A percentile compares a stretch with the other conserved stretches of the same genome.
Conservation (phyloP, 2,329 filamentous ascomycete genomes). For the Hypoxylon sp. region DNA sequence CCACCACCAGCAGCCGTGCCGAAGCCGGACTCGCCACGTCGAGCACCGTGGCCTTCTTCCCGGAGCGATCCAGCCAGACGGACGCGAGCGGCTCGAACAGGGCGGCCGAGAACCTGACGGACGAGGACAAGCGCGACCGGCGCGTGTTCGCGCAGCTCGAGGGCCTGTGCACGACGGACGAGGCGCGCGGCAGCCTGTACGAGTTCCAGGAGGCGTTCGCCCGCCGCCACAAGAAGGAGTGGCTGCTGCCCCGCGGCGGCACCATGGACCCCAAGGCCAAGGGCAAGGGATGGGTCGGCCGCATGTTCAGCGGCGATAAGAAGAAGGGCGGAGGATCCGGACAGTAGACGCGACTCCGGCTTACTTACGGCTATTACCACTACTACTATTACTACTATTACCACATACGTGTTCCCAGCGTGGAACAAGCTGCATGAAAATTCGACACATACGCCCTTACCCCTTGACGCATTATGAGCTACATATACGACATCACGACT, state of each 20-base stretch:
- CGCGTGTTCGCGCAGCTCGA: constrained; percentile 65
- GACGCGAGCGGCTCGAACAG: background rate
- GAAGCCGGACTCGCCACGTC: constrained; percentile 10
- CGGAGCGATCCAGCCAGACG: background rate
- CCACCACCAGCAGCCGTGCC: background rate
- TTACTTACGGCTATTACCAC: background rate
- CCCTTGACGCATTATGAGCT: background rate
- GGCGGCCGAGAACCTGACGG: constrained; percentile 40
- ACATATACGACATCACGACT: background rate
- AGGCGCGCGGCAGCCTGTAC: constrained; percentile 64
- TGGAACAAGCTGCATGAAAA: background rate
- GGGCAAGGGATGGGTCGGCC: constrained; percentile 49
- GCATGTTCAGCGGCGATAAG: constrained; percentile 47
- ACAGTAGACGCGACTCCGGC: background rate
- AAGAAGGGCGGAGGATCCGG: constrained; percentile 8
- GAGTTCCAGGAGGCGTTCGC: constrained; percentile 67
- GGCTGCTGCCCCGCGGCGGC: constrained; percentile 59
- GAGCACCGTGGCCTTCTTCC: constrained; percentile 22
- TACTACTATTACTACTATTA: background rate
- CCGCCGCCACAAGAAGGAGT: constrained; percentile 55
- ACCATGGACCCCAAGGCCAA: constrained; percentile 34
- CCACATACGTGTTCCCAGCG: background rate
- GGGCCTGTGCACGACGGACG: constrained; percentile 62
- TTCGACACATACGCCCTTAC: constrained; percentile 1
- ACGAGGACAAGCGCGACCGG: constrained; percentile 61